phyloP scores from a whole-genome alignment of 495 filamentous ascomycete species.

The Stereocaulon alpinum region DNA sequence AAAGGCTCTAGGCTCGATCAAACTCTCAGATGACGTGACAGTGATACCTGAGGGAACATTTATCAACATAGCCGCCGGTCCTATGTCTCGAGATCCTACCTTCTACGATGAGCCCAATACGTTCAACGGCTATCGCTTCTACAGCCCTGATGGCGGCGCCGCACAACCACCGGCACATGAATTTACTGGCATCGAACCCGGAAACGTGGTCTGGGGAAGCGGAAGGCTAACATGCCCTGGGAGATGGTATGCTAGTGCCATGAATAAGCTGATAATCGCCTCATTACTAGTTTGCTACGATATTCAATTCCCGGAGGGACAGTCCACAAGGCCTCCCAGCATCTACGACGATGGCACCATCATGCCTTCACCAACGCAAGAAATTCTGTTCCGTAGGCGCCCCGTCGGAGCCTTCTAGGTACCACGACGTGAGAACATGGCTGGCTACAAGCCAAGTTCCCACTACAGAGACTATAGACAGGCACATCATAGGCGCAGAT shows the following conservation, averaged over 20 bases:
- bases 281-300: not conserved
- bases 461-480: no score
- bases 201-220: not conserved
- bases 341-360: no score
- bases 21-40: conserved; percentile 1
- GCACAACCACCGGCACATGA: not conserved
- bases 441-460: no score
- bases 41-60: not conserved
- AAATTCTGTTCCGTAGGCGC: no score
- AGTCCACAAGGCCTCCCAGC: not conserved
- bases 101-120: conserved; percentile 19
- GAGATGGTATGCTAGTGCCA: not conserved
- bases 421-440: no score
- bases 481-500: no score
- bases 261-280: not conserved
- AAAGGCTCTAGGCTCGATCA: not conserved
- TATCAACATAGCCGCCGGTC: not conserved
- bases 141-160: conserved; percentile 28
- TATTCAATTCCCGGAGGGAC: not conserved
- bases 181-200: not conserved
- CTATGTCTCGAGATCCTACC: conserved; percentile 17
- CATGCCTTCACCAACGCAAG: no score
- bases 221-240: not conserved
- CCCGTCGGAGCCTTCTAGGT: no score
- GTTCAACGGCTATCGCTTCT: conserved; percentile 34